Conservation (phyloP, 306 rosid genomes). For the Prunus persica region Prunus_persica_NCBIv2 NC_034009.1:47341001-47341500, state of each 20-base stretch:
- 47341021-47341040: not conserved
- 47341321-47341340: not conserved
- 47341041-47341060: not conserved
- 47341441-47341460: slow-evolving; percentile 7
- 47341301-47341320: not conserved
- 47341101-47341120: not conserved
- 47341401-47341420: slow-evolving; percentile 6
- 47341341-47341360: not conserved
- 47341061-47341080: not conserved
- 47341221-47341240: slow-evolving; percentile 15
- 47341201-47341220: slow-evolving; percentile 11
- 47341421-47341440: slow-evolving; percentile 21
- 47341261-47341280: slow-evolving; percentile 7
- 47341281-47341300: slow-evolving; percentile 11
- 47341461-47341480: slow-evolving; percentile 19
- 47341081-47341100: not conserved
- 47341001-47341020: not conserved
- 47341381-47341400: slow-evolving; percentile 9
- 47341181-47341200: slow-evolving; percentile 14
- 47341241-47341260: slow-evolving; percentile 14
- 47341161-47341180: not conserved
- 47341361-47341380: slow-evolving; percentile 20
- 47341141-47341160: not conserved
- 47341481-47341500: slow-evolving; percentile 3
- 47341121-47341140: slow-evolving; percentile 7